These are phyloP conservation scores for Leccinum variicolor DNA, from an alignment of 768 basidiomycete species.

Conservation along the genomic window DNA sequence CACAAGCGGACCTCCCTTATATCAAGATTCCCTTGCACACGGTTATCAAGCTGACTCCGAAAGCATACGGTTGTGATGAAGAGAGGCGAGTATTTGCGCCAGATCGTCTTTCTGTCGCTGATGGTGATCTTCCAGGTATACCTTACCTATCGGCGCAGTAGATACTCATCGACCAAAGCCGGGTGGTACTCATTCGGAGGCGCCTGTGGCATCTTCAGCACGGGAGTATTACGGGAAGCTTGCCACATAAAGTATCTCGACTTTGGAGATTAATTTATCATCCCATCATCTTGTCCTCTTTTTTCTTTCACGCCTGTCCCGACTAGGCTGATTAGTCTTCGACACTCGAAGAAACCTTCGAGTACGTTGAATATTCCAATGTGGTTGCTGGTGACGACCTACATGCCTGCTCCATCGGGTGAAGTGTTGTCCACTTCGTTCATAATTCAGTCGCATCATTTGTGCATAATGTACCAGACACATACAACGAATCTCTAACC, in stretches of 20 bases:
- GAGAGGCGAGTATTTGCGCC: conserved; percentile 57
- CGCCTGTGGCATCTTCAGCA: conserved; percentile 15
- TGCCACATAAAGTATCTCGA: conserved; percentile 4
- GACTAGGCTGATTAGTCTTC: background rate
- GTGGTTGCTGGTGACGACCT: background rate
- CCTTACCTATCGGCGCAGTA: conserved; percentile 88
- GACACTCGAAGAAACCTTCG: background rate
- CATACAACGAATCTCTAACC: background rate
- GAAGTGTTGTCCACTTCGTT: background rate
- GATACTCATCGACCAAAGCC: conserved; percentile 83
- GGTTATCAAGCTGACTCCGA: conserved; percentile 96
- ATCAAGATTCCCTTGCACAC: conserved; percentile 98
- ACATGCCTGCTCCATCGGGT: background rate
- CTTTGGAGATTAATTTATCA: background rate
- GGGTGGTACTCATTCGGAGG: conserved; percentile 19
- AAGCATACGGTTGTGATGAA: conserved; percentile 98
- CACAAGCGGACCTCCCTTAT: conserved; percentile 93
- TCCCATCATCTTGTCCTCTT: background rate
- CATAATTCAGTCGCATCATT: background rate
- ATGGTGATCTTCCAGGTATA: conserved; percentile 52
- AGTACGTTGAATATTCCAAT: background rate
- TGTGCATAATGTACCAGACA: background rate
- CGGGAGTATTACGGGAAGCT: conserved; percentile 37
- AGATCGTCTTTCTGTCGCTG: background rate
- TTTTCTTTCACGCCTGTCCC: background rate